Base-by-base conservation (phyloP, 2,329 filamentous ascomycete genomes). In the Colletotrichum sp. region DNA sequence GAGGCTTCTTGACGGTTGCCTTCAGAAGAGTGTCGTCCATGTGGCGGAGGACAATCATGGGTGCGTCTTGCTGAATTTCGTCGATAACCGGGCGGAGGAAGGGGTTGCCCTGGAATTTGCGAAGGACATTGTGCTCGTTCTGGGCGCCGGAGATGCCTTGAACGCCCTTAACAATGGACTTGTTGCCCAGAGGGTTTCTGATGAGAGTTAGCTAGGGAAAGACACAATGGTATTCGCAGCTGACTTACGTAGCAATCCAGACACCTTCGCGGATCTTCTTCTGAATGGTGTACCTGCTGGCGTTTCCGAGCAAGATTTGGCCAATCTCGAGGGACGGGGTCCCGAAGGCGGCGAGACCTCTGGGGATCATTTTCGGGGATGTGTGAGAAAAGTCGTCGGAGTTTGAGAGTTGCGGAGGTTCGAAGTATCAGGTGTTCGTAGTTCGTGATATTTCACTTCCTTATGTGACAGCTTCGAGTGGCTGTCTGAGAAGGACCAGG, bases 241-340 rank as follows among this genome's bases (percentile, higher is more conserved):
- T 8, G 21, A 32, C 74, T 36, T 61, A 76, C 74, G 74, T 76
- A 28, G 74, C 74, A 8, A 76, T 76, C 74, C 74, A 76, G 3
- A 76, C 74, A 24, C 74, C 74, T 55, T 76, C 74, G 61, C 74
- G 74, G n/a, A 76, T 76, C 59, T 76, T 76, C 70, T 76, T 76
- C 65, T 76, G 74, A n/a, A 76, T 76, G 15, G 74, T 76, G 74
- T 76, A 76, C 12, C 74, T 66, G 70, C 59, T 76, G 18, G 74
- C 74, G 10, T 76, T 76, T 52, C 74, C 74, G 21, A 76, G 74
- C 7, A 76, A 28, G 48, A 76, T 76, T 70, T 76, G 74, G 30
- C 74, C 74, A 43, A 76, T 76, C 48, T 76, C 74, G 28, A 76
- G 70, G 70, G 74, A 73, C 59, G 74, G 74, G 6, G 74, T 76